Evolutionary conservation across 495 filamentous ascomycete species (phyloP).

Genomic region (Thermochaetoides thermophila): DNA sequence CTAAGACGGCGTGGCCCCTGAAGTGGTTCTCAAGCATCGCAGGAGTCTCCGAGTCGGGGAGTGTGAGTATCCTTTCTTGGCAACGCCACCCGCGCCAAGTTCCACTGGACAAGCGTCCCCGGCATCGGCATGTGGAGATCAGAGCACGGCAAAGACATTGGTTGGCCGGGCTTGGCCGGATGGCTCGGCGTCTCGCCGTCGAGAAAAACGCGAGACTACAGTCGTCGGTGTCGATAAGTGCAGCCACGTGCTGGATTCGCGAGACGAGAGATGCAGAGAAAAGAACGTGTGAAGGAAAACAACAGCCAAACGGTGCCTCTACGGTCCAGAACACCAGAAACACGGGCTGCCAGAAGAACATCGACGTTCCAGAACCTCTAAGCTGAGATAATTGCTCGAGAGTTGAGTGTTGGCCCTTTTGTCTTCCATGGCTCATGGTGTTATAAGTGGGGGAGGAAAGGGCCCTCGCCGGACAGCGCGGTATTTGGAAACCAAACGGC

Average conservation of each 20-base stretch:
- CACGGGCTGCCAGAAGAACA: too few relatives aligned
- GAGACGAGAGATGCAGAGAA: background rate
- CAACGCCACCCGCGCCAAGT: constrained; percentile 3
- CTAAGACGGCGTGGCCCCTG: too few relatives aligned
- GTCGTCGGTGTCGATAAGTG: background rate
- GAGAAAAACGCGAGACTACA: constrained; percentile 6
- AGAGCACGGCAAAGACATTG: constrained; percentile 2
- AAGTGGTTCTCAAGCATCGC: constrained; percentile 1
- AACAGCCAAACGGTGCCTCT: background rate
- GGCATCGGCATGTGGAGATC: background rate
- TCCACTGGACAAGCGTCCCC: background rate
- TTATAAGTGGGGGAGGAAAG: too few relatives aligned
- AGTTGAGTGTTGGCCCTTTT: too few relatives aligned
- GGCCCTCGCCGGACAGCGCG: too few relatives aligned
- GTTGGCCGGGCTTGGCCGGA: constrained; percentile 2
- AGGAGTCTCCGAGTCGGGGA: constrained; percentile 1
- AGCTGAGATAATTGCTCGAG: too few relatives aligned
- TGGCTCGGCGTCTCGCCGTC: constrained; percentile 7
- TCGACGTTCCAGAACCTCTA: too few relatives aligned
- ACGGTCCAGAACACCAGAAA: too few relatives aligned
- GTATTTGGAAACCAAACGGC: too few relatives aligned
- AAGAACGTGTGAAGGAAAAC: background rate
- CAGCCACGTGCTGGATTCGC: constrained; percentile 1
- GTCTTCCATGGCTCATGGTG: too few relatives aligned
- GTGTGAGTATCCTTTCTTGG: background rate